These are phyloP conservation scores for Viscum album DNA, from an alignment of 177 flowering plant species.

Conservation along the genomic window DNA sequence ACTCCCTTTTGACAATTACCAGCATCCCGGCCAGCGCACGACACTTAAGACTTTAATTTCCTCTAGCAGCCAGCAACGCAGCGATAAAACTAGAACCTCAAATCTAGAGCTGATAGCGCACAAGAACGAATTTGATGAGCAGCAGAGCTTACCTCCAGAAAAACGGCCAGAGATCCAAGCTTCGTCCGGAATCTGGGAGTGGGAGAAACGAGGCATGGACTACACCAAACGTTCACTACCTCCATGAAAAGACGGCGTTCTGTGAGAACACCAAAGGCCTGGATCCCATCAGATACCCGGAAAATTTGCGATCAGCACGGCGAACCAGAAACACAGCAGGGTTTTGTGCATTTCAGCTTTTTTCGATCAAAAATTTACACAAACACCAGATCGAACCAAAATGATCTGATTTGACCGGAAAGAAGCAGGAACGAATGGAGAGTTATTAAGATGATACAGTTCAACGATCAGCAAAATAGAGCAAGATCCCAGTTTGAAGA, in stretches of 20 bases:
- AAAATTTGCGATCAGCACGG: constrained; percentile 32
- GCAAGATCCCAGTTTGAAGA: too few relatives aligned
- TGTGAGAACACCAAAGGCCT: constrained; percentile 13
- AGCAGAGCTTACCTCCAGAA: constrained; percentile 29
- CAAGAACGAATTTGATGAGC: not conserved
- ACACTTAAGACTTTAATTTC: not conserved
- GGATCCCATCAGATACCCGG: constrained; percentile 45
- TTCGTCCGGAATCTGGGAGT: constrained; percentile 14
- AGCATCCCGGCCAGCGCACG: not conserved
- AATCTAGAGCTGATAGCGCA: not conserved
- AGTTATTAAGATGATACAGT: too few relatives aligned
- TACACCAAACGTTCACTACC: constrained; percentile 23
- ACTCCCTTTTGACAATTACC: too few relatives aligned
- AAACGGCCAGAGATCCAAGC: constrained; percentile 18
- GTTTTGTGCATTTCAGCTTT: constrained; percentile 25
- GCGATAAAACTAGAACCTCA: not conserved
- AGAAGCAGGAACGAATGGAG: too few relatives aligned
- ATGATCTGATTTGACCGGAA: too few relatives aligned
- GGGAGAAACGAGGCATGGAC: constrained; percentile 18
- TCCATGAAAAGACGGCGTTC: constrained; percentile 31
- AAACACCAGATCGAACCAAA: not conserved
- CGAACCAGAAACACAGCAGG: constrained; percentile 20
- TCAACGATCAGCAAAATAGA: too few relatives aligned
- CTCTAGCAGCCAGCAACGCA: not conserved
- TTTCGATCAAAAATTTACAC: not conserved